Evolutionary conservation across 225 moss, liverwort and hornwort genomes (phyloP).

Genomic region (Asterella californica): DNA sequence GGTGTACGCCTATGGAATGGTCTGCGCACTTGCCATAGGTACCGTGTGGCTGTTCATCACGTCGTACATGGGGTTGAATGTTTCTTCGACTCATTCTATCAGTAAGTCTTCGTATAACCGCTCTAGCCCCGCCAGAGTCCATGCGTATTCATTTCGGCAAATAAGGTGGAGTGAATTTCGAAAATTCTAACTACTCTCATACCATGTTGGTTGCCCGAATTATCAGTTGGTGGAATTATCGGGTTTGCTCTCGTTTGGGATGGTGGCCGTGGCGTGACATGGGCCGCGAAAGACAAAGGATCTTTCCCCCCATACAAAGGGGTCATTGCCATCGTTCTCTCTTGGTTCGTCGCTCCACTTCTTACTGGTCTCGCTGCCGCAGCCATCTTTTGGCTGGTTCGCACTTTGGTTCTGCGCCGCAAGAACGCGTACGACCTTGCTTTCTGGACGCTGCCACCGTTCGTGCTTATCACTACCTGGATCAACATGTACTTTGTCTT

Average conservation of each 20-base stretch:
- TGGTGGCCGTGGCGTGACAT: constrained; percentile 53
- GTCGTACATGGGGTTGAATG: constrained; percentile 58
- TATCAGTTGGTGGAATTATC: constrained; percentile 54
- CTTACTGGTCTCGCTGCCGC: constrained; percentile 43
- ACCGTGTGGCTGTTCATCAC: constrained; percentile 59
- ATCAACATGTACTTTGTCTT: constrained; percentile 74
- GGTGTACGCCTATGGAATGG: constrained; percentile 74
- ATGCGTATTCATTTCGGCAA: no score
- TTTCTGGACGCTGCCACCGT: constrained; percentile 58
- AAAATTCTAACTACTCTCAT: no score
- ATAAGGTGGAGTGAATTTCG: neutral
- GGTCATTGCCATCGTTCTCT: constrained; percentile 47
- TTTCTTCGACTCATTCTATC: constrained; percentile 64
- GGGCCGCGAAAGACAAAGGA: constrained; percentile 51
- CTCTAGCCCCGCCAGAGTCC: no score
- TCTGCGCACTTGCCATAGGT: constrained; percentile 58
- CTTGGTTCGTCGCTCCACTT: constrained; percentile 66
- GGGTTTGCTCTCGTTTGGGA: constrained; percentile 79
- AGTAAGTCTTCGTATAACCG: constrained; percentile 47
- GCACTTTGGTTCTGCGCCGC: constrained; percentile 49
- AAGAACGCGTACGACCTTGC: constrained; percentile 45
- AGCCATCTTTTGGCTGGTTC: constrained; percentile 35
- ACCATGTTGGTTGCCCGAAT: neutral
- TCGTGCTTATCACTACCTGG: constrained; percentile 54
- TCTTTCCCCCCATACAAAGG: constrained; percentile 67